These are phyloP conservation scores for Solanum etuberosum DNA, from an alignment of 257 asterid species.

Conservation along the genomic window DNA sequence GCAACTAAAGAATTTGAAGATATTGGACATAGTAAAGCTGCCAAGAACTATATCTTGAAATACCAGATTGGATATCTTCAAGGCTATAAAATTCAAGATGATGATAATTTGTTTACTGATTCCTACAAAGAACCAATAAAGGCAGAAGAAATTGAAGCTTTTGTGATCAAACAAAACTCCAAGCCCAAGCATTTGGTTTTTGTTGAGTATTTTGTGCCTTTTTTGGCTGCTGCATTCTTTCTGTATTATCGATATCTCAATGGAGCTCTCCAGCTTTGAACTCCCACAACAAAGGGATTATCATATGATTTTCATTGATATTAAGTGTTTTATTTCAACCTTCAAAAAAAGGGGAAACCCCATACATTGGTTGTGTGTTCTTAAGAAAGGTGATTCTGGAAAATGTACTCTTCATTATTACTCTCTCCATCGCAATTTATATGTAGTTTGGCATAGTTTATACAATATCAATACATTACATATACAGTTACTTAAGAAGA, in stretches of 20 bases:
- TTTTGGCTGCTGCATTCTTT: slow-evolving; percentile 10
- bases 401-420: not conserved
- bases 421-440: not conserved
- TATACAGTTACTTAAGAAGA: not conserved
- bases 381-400: not conserved
- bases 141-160: slow-evolving; percentile 15
- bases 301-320: not conserved
- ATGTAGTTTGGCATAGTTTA: not conserved
- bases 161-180: slow-evolving; percentile 7
- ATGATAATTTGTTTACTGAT: not conserved
- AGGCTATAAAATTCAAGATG: not conserved
- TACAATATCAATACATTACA: not conserved
- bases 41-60: slow-evolving; percentile 8
- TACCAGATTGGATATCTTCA: slow-evolving; percentile 21
- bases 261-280: not conserved
- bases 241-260: slow-evolving; percentile 9
- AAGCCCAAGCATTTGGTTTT: not conserved
- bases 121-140: not conserved
- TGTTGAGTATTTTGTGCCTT: slow-evolving; percentile 13
- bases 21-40: slow-evolving; percentile 32
- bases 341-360: not conserved
- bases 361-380: not conserved
- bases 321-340: not conserved
- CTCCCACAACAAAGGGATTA: not conserved
- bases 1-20: slow-evolving; percentile 24